These are phyloP conservation scores for Heteromeles arbutifolia DNA, from an alignment of 306 rosid species.

Conservation along the genomic window DNA sequence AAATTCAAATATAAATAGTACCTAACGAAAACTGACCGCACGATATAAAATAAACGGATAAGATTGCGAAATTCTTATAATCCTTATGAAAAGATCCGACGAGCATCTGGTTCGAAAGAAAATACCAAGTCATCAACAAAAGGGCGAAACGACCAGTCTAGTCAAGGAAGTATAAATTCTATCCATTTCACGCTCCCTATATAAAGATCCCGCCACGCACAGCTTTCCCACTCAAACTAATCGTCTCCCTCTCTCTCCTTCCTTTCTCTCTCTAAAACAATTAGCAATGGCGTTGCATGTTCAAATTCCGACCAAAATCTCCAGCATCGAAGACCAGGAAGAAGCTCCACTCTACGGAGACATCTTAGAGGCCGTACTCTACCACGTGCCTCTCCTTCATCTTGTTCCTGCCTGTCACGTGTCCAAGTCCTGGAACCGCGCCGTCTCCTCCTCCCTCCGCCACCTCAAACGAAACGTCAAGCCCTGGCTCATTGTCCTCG, in stretches of 20 bases:
- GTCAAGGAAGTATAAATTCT: no score
- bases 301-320: neutral
- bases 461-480: slow-evolving; percentile 29
- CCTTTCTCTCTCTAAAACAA: neutral
- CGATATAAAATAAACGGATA: no score
- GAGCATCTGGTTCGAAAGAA: no score
- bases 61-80: no score
- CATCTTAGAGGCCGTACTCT: slow-evolving; percentile 49
- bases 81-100: no score
- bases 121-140: no score
- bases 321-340: slow-evolving; percentile 5
- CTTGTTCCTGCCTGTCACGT: slow-evolving; percentile 43
- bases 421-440: slow-evolving; percentile 50
- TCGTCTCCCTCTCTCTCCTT: neutral
- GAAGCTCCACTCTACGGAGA: slow-evolving; percentile 59
- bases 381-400: slow-evolving; percentile 52
- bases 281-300: neutral
- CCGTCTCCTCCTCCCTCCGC: slow-evolving; percentile 54
- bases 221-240: neutral
- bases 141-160: no score
- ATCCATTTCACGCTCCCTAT: neutral
- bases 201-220: neutral
- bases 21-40: no score
- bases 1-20: no score
- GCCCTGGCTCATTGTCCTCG: slow-evolving; percentile 66